Base-by-base conservation (phyloP, 1,284 basidiomycete genomes). In the Ceratobasidium sp. region DNA sequence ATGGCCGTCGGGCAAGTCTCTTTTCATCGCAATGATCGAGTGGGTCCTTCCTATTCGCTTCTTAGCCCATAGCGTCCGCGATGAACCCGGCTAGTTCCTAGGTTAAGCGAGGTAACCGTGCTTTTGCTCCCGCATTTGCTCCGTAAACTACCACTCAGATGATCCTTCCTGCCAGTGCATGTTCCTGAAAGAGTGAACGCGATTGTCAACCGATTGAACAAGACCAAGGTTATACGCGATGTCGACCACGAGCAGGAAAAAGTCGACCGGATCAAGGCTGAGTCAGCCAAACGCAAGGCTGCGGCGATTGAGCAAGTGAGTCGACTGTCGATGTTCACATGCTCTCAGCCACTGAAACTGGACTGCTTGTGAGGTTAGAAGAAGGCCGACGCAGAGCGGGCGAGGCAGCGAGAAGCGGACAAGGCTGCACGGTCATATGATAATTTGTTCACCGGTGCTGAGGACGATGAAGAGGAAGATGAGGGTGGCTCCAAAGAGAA, bases 1-100 rank as follows among this genome's bases (percentile, higher is more conserved):
- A 97, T 97, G 96, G 96, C 95, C 0, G 92, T 97, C 1, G 97
- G 98, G 0, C 93, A 97, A 82, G 98, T 99, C 0, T 94, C 95
- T 0, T 99, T 99, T 84, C 94, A 97, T 82, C 94, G 89, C 77
- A 96, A 98, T 84, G 95, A 96, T 82, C 89, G 90, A 85, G 95
- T 95, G 77, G 73, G 87, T 81, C 18, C 81, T 67, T n/a, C 23
- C 12, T 46, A 15, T 68, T 33, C 28, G 6, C 53, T 26, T 33
- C n/a, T 76, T 46, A 10, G 39, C 42, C 63, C 2, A 61, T 46
- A 60, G 44, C 44, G 61, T 33, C 66, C 13, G 26, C 20, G 51
- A 20, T 33, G 49, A 33, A 49, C 23, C 28, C 10, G 44, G 49
- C 46, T 33, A 64, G 33, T 23, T 56, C 10, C n/a, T 80, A 94